Evolutionary conservation across 2,329 filamentous ascomycete species (phyloP).

Genomic region (Fusarium siculi): DNA sequence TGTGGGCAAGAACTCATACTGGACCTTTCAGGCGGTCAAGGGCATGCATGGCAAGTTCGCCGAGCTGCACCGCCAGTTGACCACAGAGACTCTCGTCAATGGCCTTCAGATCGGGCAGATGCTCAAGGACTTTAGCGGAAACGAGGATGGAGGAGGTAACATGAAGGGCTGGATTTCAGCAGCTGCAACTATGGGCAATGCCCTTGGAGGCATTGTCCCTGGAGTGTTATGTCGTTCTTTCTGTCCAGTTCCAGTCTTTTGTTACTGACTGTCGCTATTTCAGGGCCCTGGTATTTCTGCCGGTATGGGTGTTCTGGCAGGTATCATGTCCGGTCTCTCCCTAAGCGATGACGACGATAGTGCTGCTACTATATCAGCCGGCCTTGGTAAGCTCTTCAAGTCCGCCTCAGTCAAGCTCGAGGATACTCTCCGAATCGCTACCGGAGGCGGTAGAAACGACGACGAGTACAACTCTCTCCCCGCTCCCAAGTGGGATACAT

Average conservation of each 20-base stretch:
- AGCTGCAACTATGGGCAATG: neutral
- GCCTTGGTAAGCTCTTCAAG: slow-evolving; percentile 3
- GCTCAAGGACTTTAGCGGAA: slow-evolving; percentile 6
- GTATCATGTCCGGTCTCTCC: neutral
- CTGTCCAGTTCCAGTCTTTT: too few relatives aligned
- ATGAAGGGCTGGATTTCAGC: slow-evolving; percentile 13
- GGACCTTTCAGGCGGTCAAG: slow-evolving; percentile 20
- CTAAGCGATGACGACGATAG: neutral
- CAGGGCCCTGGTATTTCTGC: slow-evolving; percentile 11
- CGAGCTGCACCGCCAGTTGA: slow-evolving; percentile 12
- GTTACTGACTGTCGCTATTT: too few relatives aligned
- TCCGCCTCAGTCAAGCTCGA: neutral
- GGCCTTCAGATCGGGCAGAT: slow-evolving; percentile 14
- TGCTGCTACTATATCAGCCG: neutral
- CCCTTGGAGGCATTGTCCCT: slow-evolving; percentile 4
- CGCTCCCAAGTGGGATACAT: slow-evolving; percentile 9
- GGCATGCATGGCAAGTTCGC: slow-evolving; percentile 19
- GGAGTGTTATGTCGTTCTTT: slow-evolving; percentile 8
- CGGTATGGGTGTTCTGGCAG: neutral
- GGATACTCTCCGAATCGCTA: slow-evolving; percentile 10
- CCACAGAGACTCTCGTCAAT: slow-evolving; percentile 7
- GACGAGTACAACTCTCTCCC: slow-evolving; percentile 18
- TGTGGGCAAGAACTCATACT: slow-evolving; percentile 16
- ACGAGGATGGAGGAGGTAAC: neutral
- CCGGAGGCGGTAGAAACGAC: neutral